Evolutionary conservation across 805 yeast species (phyloP).

Genomic region (Pichia californica): DNA sequence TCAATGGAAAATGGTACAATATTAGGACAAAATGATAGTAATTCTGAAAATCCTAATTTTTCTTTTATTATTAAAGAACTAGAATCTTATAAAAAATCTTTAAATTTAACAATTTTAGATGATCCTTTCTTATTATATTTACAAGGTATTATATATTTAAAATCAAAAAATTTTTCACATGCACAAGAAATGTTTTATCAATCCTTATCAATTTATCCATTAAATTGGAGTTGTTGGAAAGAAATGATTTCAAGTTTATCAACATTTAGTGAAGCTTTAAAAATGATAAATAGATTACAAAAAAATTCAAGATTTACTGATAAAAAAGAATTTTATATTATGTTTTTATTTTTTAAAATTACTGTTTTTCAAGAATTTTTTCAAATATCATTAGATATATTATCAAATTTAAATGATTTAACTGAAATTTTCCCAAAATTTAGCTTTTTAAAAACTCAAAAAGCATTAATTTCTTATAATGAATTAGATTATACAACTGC

Average conservation of each 20-base stretch:
- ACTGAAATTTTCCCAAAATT: slow-evolving; percentile 61
- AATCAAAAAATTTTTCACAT: slow-evolving; percentile 48
- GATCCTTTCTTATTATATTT: slow-evolving; percentile 67
- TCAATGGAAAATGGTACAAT: slow-evolving; percentile 71
- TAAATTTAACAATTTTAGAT: slow-evolving; percentile 11
- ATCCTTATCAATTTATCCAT: slow-evolving; percentile 66
- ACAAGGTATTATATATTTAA: slow-evolving; percentile 59
- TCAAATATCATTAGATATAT: slow-evolving; percentile 52
- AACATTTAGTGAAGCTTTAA: slow-evolving; percentile 53
- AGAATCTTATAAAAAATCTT: slow-evolving; percentile 24
- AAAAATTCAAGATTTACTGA: slow-evolving; percentile 30
- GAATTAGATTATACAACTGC: slow-evolving; percentile 80
- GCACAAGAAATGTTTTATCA: slow-evolving; percentile 59
- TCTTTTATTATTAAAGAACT: slow-evolving; percentile 37
- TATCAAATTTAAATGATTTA: slow-evolving; percentile 44
- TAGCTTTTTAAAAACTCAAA: slow-evolving; percentile 69
- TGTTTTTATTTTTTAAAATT: slow-evolving; percentile 51
- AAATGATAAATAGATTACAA: slow-evolving; percentile 33
- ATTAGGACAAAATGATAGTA: slow-evolving; percentile 36
- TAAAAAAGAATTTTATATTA: slow-evolving; percentile 21
- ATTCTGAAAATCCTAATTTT: slow-evolving; percentile 25
- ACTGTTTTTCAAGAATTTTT: slow-evolving; percentile 72
- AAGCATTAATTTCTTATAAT: slow-evolving; percentile 76
- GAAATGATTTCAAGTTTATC: slow-evolving; percentile 62
- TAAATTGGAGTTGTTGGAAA: slow-evolving; percentile 91